phyloP scores from a whole-genome alignment of 768 basidiomycete genomes.

The Saitozyma podzolica region DNA sequence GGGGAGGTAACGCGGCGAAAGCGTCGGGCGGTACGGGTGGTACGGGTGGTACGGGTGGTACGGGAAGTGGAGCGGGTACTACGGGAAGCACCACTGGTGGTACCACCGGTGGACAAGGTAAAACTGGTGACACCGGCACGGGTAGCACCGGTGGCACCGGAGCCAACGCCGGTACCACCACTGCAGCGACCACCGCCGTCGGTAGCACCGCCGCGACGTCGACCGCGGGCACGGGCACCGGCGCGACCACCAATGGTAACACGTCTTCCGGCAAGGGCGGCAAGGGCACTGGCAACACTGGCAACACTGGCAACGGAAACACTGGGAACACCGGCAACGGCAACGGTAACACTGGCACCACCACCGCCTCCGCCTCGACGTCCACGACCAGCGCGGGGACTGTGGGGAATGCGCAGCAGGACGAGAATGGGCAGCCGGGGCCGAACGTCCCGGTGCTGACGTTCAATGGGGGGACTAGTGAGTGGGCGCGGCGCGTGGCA shows the following conservation, averaged over 20 bases:
- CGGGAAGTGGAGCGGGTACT: slow-evolving; percentile 3
- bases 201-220: neutral
- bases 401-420: neutral
- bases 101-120: neutral
- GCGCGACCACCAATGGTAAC: too few relatives aligned
- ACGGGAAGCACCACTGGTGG: neutral
- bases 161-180: neutral
- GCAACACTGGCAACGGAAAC: neutral
- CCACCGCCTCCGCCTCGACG: neutral
- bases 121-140: slow-evolving; percentile 1
- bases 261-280: too few relatives aligned
- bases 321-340: slow-evolving; percentile 6
- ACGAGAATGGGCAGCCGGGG: slow-evolving; percentile 25
- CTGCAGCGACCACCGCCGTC: neutral
- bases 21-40: slow-evolving; percentile 2
- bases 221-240: too few relatives aligned
- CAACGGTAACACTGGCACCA: slow-evolving; percentile 1
- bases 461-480: slow-evolving; percentile 25
- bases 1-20: slow-evolving; percentile 6
- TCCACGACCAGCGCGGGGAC: neutral
- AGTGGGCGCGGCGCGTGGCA: slow-evolving; percentile 6
- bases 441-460: slow-evolving; percentile 32
- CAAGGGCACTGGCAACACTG: neutral
- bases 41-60: slow-evolving; percentile 3
- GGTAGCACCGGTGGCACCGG: neutral